Evolutionary conservation across 2,329 filamentous ascomycete genomes (phyloP).

Genomic region (Aciculosporium take): DNA sequence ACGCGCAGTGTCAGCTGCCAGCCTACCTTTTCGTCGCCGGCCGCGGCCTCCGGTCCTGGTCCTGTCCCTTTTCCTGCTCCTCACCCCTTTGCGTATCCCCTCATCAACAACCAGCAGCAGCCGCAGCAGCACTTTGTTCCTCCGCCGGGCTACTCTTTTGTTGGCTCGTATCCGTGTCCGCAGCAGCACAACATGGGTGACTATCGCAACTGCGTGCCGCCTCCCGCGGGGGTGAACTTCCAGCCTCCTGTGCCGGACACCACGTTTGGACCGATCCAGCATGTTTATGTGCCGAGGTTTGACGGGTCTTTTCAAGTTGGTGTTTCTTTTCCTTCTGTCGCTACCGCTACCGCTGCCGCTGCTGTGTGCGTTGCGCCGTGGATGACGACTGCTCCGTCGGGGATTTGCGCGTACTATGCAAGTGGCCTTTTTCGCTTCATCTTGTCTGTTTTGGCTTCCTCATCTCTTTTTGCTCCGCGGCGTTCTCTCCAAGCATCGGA

Average conservation of each 20-base stretch:
- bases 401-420: slow-evolving; percentile 25
- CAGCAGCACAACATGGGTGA: slow-evolving; percentile 19
- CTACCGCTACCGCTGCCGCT: slow-evolving; percentile 13
- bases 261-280: slow-evolving; percentile 37
- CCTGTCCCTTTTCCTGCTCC: background rate
- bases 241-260: slow-evolving; percentile 46
- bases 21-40: slow-evolving; percentile 1
- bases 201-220: slow-evolving; percentile 29
- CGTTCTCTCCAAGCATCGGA: background rate
- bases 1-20: slow-evolving; percentile 15
- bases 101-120: slow-evolving; percentile 7
- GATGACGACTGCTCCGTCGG: slow-evolving; percentile 18
- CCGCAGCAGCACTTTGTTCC: slow-evolving; percentile 5
- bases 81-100: slow-evolving; percentile 3
- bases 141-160: background rate
- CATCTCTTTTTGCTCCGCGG: slow-evolving; percentile 9
- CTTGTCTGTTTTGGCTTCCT: background rate
- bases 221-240: slow-evolving; percentile 33
- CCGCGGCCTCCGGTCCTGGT: background rate
- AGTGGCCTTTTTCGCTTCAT: slow-evolving; percentile 16
- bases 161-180: background rate
- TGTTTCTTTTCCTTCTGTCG: slow-evolving; percentile 11
- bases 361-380: slow-evolving; percentile 9
- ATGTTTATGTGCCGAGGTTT: slow-evolving; percentile 41
- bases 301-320: slow-evolving; percentile 26